A percentile compares a stretch with the other conserved stretches of the same genome.
Evolutionary conservation across 805 yeast genomes (phyloP).

Genomic region (Starmerella roubikii): DNA sequence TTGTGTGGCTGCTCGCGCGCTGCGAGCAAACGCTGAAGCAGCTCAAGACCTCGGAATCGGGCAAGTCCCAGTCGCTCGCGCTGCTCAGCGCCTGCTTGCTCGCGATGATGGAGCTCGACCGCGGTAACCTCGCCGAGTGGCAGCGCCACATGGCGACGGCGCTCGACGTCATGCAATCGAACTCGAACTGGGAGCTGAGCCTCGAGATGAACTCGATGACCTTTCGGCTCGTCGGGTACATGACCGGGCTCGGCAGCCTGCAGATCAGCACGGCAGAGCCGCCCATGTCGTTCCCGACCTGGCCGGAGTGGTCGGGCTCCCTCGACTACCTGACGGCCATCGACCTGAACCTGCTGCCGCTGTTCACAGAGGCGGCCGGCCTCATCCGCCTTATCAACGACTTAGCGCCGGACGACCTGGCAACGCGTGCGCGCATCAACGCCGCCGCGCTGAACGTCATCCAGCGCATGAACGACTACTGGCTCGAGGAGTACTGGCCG

Average conservation of each 20-base stretch:
- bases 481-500: slow-evolving; percentile 17
- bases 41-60: background rate
- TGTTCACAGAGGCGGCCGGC: slow-evolving; percentile 37
- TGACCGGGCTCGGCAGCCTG: slow-evolving; percentile 16
- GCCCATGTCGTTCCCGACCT: slow-evolving; percentile 11
- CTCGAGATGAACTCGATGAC: slow-evolving; percentile 16
- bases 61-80: background rate
- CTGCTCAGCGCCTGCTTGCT: slow-evolving; percentile 12
- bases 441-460: slow-evolving; percentile 13
- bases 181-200: slow-evolving; percentile 15
- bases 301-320: slow-evolving; percentile 40
- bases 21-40: slow-evolving; percentile 2
- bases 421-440: slow-evolving; percentile 8
- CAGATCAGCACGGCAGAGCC: background rate
- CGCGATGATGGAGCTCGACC: slow-evolving; percentile 13
- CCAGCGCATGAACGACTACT: slow-evolving; percentile 17
- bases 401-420: slow-evolving; percentile 18
- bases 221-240: slow-evolving; percentile 19
- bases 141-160: slow-evolving; percentile 7
- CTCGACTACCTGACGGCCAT: slow-evolving; percentile 40
- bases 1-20: slow-evolving; percentile 3
- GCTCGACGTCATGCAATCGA: slow-evolving; percentile 10
- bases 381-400: slow-evolving; percentile 24
- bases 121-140: slow-evolving; percentile 13
- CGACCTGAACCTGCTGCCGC: slow-evolving; percentile 47